These are phyloP conservation scores for Globisporangium takayamanum DNA, from an alignment of 352 stramenopile genomes.

Conservation along the genomic window DNA sequence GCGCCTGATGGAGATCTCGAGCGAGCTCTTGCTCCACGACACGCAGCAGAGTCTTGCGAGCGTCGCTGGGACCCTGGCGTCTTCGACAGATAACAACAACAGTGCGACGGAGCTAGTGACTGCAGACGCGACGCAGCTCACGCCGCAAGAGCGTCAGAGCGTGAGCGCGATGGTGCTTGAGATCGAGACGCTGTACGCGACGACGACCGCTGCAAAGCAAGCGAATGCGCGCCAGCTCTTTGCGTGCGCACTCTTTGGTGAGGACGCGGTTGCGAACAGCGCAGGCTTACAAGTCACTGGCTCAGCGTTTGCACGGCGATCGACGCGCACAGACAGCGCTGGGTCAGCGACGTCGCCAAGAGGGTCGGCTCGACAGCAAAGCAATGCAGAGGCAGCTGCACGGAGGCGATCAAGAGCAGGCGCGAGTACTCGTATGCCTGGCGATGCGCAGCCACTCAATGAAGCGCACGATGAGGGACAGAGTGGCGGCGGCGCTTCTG, in stretches of 20 bases:
- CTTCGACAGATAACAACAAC: background rate
- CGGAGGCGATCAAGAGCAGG: too few species aligned
- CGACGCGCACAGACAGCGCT: background rate
- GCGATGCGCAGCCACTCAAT: too few species aligned
- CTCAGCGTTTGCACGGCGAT: conserved; percentile 2
- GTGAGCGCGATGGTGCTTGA: conserved; percentile 37
- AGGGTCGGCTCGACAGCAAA: background rate
- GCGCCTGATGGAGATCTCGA: conserved; percentile 42
- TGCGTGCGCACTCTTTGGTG: conserved; percentile 15
- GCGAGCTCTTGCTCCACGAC: conserved; percentile 20
- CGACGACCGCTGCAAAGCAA: conserved; percentile 31
- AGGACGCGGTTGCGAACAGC: conserved; percentile 8
- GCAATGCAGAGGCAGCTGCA: background rate
- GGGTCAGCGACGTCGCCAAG: background rate
- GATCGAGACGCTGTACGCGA: conserved; percentile 38
- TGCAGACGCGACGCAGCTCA: conserved; percentile 14
- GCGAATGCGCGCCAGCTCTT: conserved; percentile 19
- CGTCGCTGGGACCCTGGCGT: background rate
- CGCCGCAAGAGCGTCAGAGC: conserved; percentile 28
- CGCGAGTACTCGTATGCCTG: too few species aligned
- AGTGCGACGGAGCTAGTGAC: background rate
- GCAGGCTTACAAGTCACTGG: background rate
- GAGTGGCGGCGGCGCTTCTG: too few species aligned
- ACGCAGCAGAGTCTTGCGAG: conserved; percentile 6
- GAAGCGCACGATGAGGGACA: too few species aligned